phyloP scores from a whole-genome alignment of 2,329 filamentous ascomycete species.

The Dryadomyces quercus-mongolicae region DNA sequence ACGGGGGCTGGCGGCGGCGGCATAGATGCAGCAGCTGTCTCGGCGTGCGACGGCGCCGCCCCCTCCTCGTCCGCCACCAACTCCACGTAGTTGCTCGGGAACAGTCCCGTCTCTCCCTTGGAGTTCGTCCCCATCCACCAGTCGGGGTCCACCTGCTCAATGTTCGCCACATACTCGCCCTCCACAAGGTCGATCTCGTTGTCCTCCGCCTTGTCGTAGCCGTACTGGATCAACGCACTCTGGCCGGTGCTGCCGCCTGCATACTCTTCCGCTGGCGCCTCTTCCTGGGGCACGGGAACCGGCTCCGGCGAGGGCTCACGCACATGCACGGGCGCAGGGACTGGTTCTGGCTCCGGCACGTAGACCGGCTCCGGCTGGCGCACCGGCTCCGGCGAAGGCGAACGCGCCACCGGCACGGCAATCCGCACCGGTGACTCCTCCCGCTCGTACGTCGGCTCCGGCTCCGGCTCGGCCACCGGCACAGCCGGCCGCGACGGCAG shows the following conservation, averaged over 20 bases:
- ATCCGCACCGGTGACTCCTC: conserved; percentile 29
- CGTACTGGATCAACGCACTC: conserved; percentile 74
- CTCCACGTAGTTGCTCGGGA: conserved; percentile 96
- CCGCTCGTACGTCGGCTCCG: conserved; percentile 15
- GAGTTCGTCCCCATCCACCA: conserved; percentile 97
- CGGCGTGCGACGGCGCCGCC: conserved; percentile 12
- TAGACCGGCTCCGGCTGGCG: conserved; percentile 17
- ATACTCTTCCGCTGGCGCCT: conserved; percentile 42
- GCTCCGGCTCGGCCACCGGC: conserved; percentile 53
- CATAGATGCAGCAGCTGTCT: conserved; percentile 13
- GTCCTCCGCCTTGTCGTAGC: conserved; percentile 95
- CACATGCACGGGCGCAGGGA: conserved; percentile 30
- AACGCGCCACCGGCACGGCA: conserved; percentile 33
- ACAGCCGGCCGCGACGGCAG: conserved; percentile 53
- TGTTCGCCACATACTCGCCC: conserved; percentile 78
- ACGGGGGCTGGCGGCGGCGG: conserved; percentile 18
- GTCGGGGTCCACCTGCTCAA: conserved; percentile 95
- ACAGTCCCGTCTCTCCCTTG: conserved; percentile 74
- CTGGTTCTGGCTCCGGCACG: conserved; percentile 30
- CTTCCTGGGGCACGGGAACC: too few relatives aligned
- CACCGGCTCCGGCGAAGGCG: conserved; percentile 28
- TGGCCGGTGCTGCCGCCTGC: conserved; percentile 29
- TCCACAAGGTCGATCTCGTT: conserved; percentile 90
- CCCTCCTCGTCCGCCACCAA: conserved; percentile 51
- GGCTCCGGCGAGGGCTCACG: conserved; percentile 53